Base-by-base conservation (phyloP, 108 stramenopile genomes). In the Cyclostephanos invisitatus region DNA sequence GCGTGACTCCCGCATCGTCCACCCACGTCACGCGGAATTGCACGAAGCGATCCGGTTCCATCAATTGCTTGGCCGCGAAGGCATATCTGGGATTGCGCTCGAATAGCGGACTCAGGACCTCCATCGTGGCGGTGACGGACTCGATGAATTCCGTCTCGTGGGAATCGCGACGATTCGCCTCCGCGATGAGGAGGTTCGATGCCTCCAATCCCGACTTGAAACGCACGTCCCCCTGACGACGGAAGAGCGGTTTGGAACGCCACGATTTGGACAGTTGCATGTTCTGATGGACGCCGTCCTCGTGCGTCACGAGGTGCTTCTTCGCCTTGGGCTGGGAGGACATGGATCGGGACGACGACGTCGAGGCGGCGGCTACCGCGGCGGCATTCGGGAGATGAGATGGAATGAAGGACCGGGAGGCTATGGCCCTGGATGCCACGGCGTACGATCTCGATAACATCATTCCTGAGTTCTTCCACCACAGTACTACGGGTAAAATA, bases 11-110 rank as follows among this genome's bases (percentile, higher is more conserved):
- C 20, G 76, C 37, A 74, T 96, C 96, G 70, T 96, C 96, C 72
- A 92, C 86, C 93, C 93, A 96, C 0, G 91, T 83, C 27, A 95
- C 93, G 36, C 93, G 91, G 78, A 96, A 96, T 68, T 90, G 89
- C 65, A 96, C 68, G 54, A 86, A 85, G 7, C 96, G 85, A 67
- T 96, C 96, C 11, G 96, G 96, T 65, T 96, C 96, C 78, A 96
- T 89, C 55, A 96, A 57, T 24, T 94, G 92, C 74, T 98, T 98
- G 46, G 96, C 97, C 12, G 95, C 88, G 81, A 96, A 98, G 22
- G 98, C 98, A 70, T 97, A 97, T 25, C 94, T 84, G 2, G 98
- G 98, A 69, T 91, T 96, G 15, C 98, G 85, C 64, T 98, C 98
- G 70, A 98, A 97, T 38, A 98, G 82, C 35, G 96, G 95, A 15